Evolutionary conservation across 768 basidiomycete genomes (phyloP), one percentile per base, ranked within the genome.

Genomic region (Podaxis mareebaensis): DNA sequence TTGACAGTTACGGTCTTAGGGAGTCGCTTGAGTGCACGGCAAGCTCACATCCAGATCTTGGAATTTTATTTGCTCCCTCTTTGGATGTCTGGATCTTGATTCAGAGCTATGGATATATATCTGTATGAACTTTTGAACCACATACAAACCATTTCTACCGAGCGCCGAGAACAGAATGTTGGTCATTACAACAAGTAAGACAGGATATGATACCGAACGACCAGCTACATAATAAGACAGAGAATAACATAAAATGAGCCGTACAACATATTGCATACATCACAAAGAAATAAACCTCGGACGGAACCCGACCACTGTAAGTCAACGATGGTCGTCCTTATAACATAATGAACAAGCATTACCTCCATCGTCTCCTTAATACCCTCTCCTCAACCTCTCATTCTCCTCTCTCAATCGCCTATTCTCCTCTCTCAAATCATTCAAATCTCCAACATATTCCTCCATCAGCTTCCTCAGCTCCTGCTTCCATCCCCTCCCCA

Each of bases 401-500:
- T 92, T 92, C 76, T 92, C 90, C 70, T 85, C 81, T 67, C 81
- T 78, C 67, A 92, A 69, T 66, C 80, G 76, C 71, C 81, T 79
- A 72, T 92, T 92, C 76, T 92, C 90, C 69, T 88, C 87, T 64
- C 81, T 79, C 73, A 91, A 68, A 66, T 80, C 79, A 71, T 70
- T 77, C 66, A 91, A 71, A 68, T 90, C 89, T 15, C 81, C 83
- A 1, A 77, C 81, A 75, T 84, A 83, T 69, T 87, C 87, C 38
- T 84, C 83, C 82, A 90, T 85, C 67, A 84, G 69, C 46, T 77
- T 78, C 58, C 85, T 77, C 70, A 92, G 75, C 72, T 91, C 90
- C 55, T 73, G 78, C 73, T 84, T 85, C 89, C 87, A 90, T 26
- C 81, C 82, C 38, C 87, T 75, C 1, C 90, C 88, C 86, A 91